Conservation (phyloP, 2,329 filamentous ascomycete genomes). For the Colletotrichum lini region DNA sequence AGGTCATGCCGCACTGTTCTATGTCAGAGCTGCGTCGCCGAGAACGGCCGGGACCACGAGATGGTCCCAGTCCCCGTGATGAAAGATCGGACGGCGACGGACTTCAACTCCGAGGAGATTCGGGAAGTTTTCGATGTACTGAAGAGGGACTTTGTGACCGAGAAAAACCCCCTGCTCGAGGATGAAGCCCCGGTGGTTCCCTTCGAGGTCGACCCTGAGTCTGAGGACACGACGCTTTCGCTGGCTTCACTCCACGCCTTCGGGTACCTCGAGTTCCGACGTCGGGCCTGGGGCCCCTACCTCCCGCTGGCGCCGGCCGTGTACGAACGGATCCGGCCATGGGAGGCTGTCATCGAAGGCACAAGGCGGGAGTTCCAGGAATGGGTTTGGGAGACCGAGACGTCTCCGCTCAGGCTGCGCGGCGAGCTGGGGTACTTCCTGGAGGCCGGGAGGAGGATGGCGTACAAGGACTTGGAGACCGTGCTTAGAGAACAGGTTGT, state of each 20-base stretch:
- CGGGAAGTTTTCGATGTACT: conserved; percentile 5
- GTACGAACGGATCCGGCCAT: conserved; percentile 42
- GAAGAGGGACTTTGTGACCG: conserved; percentile 8
- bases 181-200: not conserved
- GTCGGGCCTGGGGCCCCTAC: conserved; percentile 44
- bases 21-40: conserved; percentile 15
- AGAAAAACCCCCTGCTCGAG: not conserved
- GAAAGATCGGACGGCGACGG: conserved; percentile 3
- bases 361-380: conserved; percentile 36
- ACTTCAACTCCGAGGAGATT: conserved; percentile 34
- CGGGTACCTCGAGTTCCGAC: conserved; percentile 45
- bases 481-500: conserved; percentile 40
- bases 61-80: conserved; percentile 21
- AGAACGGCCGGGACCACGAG: conserved; percentile 8
- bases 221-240: conserved; percentile 42
- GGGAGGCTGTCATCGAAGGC: conserved; percentile 27
- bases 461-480: conserved; percentile 43
- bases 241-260: conserved; percentile 47
- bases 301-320: conserved; percentile 39
- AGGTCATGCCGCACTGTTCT: conserved; percentile 18
- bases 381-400: conserved; percentile 39
- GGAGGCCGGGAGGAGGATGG: conserved; percentile 33
- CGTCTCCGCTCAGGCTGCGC: conserved; percentile 31
- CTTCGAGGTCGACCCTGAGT: conserved; percentile 10
- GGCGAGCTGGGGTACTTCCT: conserved; percentile 43